Base-by-base conservation (phyloP, 2,329 filamentous ascomycete species). In the Claviceps paspali region DNA sequence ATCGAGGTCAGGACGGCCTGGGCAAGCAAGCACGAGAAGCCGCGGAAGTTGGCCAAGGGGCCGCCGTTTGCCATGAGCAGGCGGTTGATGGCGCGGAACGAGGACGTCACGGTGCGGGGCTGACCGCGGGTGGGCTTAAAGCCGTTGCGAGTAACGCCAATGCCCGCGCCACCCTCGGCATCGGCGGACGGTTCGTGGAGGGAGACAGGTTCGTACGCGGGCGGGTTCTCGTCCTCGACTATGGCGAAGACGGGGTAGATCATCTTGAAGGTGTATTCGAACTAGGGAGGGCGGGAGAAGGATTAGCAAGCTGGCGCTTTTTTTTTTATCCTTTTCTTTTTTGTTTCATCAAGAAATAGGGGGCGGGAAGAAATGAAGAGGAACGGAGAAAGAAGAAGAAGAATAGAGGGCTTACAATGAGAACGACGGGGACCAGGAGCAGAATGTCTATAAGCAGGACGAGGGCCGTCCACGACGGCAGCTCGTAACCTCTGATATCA, bases 31-130 rank as follows among this genome's bases (percentile, higher is more conserved):
- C 67, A 71, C 40, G 61, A 53, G 27, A 84, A 52, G 39, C 84
- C 85, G 43, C 83, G 79, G 68, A 84, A 80, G 49, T 72, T 67
- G 40, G 79, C 70, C 41, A 62, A 62, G 58, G 69, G 70, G 43
- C 85, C 83, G 42, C 68, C 76, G 45, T 73, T 61, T 33, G 70
- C 61, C 45, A 65, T 65, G 31, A 95, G 67, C 42, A 70, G 60
- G 29, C 65, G 63, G 54, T 63, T 57, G 40, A 63, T 69, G 48
- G 61, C 58, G 46, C 67, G 65, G 48, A 73, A 50, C 36, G 65
- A 71, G 21, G 65, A 60, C 15, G 67, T 73, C 46, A 70, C 55
- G 43, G 62, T 61, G 42, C 52, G 55, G 35, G 52, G 29, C 42
- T 55, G 50, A 48, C 48, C 49, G 44, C 51, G 46, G 7, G 55